Evolutionary conservation across 441 rosid species (phyloP).

Genomic region (Mallotus repandus): DNA sequence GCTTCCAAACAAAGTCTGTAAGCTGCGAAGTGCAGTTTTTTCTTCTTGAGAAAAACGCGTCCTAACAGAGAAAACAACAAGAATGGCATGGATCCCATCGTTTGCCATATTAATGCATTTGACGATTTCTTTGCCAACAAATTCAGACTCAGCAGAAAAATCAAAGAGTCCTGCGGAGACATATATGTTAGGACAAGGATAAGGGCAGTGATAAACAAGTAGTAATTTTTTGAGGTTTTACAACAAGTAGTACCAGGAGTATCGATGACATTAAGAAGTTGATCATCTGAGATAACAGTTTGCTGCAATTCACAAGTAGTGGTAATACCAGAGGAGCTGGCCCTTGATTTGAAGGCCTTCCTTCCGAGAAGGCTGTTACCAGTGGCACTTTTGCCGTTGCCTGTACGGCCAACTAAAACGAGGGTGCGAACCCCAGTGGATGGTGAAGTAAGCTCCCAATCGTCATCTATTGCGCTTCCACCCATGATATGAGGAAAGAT

Average conservation of each 20-base stretch:
- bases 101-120: slow-evolving; percentile 76
- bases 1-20: slow-evolving; percentile 67
- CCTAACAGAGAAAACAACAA: slow-evolving; percentile 68
- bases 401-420: slow-evolving; percentile 86
- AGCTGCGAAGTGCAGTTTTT: slow-evolving; percentile 51
- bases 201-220: neutral
- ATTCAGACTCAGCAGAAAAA: slow-evolving; percentile 53
- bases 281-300: slow-evolving; percentile 52
- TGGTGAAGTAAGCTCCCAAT: slow-evolving; percentile 68
- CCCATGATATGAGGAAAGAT: slow-evolving; percentile 42
- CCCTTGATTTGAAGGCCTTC: slow-evolving; percentile 63
- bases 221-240: neutral
- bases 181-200: neutral
- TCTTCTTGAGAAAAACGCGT: slow-evolving; percentile 67
- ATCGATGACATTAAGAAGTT: slow-evolving; percentile 65
- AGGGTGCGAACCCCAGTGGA: slow-evolving; percentile 45
- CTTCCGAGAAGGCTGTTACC: slow-evolving; percentile 81
- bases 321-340: slow-evolving; percentile 67
- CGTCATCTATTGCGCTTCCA: slow-evolving; percentile 69
- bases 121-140: slow-evolving; percentile 69
- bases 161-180: slow-evolving; percentile 67
- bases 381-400: slow-evolving; percentile 92
- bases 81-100: slow-evolving; percentile 79
- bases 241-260: slow-evolving; percentile 65
- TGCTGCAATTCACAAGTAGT: slow-evolving; percentile 57